Percentiles rank a stretch among this genome's conserved stretches.
Evolutionary conservation across 1,284 basidiomycete species (phyloP).

Genomic region (Cryptococcus depauperatus): DNA sequence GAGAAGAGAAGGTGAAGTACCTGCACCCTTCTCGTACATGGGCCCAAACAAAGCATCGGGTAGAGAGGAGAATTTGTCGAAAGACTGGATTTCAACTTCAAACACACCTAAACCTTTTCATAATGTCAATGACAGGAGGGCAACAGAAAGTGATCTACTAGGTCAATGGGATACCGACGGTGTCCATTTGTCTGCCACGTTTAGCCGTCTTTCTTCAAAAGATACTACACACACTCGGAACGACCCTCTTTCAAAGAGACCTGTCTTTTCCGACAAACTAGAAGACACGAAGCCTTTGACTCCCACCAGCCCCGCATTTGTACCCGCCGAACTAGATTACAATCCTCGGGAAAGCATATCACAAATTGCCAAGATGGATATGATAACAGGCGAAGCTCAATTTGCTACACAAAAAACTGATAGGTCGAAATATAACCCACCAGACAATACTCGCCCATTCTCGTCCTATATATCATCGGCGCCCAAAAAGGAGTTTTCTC

Average conservation of each 20-base stretch:
- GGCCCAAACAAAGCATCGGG: not conserved
- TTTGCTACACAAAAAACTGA: not conserved
- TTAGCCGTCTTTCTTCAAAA: conserved; percentile 14
- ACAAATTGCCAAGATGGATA: conserved; percentile 14
- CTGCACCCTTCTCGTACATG: conserved; percentile 17
- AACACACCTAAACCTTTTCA: not conserved
- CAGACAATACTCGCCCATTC: conserved; percentile 6
- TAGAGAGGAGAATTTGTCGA: conserved; percentile 13
- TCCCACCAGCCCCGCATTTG: not conserved
- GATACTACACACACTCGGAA: conserved; percentile 4
- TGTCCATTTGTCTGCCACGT: conserved; percentile 29
- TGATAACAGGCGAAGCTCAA: not conserved
- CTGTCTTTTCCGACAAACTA: conserved; percentile 18
- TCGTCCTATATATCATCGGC: conserved; percentile 4
- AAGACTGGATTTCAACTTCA: conserved; percentile 13
- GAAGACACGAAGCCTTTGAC: conserved; percentile 11
- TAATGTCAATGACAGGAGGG: conserved; percentile 3
- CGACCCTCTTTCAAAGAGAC: conserved; percentile 8
- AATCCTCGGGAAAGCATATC: conserved; percentile 23
- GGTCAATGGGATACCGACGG: conserved; percentile 31
- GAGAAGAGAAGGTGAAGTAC: conserved; percentile 15
- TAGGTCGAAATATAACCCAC: not conserved
- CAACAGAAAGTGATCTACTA: conserved; percentile 24
- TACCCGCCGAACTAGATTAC: conserved; percentile 14
- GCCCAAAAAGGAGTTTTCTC: conserved; percentile 10